Evolutionary conservation across 139 green algal genomes (phyloP).

Genomic region (Chlamydomonas sphaeroides): DNA sequence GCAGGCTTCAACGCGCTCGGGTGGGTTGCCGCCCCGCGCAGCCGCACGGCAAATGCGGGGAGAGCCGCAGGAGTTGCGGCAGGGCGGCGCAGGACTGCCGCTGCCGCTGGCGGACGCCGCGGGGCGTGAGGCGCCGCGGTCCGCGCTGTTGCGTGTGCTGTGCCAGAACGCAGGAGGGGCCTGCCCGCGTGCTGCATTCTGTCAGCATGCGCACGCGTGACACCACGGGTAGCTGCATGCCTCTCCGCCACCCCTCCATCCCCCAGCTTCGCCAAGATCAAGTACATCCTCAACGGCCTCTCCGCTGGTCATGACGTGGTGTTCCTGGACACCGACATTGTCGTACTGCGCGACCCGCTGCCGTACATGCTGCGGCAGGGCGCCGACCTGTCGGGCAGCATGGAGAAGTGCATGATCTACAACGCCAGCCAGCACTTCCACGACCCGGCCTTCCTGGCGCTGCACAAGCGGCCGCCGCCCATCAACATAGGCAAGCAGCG

Average conservation of each 20-base stretch:
- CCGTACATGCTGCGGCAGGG: conserved; percentile 11
- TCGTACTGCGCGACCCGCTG: conserved; percentile 23
- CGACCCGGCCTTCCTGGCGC: neutral
- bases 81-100: too few species aligned
- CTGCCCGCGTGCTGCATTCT: too few species aligned
- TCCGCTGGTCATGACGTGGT: conserved; percentile 24
- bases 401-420: conserved; percentile 27
- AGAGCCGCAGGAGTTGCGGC: too few species aligned
- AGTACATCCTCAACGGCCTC: conserved; percentile 45
- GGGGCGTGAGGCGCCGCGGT: neutral
- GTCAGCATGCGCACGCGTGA: too few species aligned
- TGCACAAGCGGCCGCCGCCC: neutral
- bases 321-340: conserved; percentile 34
- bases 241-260: neutral
- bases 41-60: too few species aligned
- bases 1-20: conserved; percentile 11
- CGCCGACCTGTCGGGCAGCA: neutral
- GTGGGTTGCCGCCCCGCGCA: too few species aligned
- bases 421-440: neutral
- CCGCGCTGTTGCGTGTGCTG: neutral
- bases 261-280: conserved; percentile 33
- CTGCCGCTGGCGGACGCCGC: too few species aligned
- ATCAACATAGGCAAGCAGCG: neutral
- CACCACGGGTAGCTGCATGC: too few species aligned
- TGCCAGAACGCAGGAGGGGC: too few species aligned